Evolutionary conservation across 495 filamentous ascomycete species (phyloP), one percentile per base, ranked within the genome.

Genomic region (Tuber magnatum): DNA sequence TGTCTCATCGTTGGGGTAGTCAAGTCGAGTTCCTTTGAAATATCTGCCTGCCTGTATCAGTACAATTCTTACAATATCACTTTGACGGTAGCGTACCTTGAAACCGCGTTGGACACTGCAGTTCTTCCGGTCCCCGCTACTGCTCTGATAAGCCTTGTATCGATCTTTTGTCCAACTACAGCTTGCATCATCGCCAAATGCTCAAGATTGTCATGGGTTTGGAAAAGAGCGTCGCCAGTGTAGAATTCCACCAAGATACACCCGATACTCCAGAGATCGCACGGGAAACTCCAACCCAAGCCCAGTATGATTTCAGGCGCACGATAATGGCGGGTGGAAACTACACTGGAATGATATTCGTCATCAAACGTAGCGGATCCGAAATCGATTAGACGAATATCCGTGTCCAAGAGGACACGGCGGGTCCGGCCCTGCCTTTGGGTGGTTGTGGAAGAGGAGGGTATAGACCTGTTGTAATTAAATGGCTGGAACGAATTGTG

Each of bases 171-270:
- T 38, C 89, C 90, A 80, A 92, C 93, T 22, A 97, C 94, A 38
- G 89, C 88, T 81, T 99, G 94, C 95, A 99, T 99, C 95, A 99
- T 99, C n/a, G 94, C 95, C 69, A 99, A 86, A 85, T 99, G 95
- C 83, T 98, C 95, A 9, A 97, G 88, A 80, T 98, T 98, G 85
- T 99, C 95, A 81, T 98, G 95, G 0, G 95, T 98, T 83, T 99
- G 95, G 83, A 99, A 99, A 4, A 99, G 86, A 28, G 96, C 95
- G 84, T 99, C 96, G 5, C 96, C 95, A 3, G 96, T 99, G 83
- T 93, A 99, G 84, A 98, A 99, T 80, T 99, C 95, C n/a, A 99
- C 96, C 65, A 99, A 85, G 76, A 99, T 99, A 80, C 95, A 99
- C 10, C 96, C 96, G 71, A 99, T 97, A 85, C 94, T 98, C 96